Base-by-base conservation (phyloP, 2,329 filamentous ascomycete species). In the Penicillium sclerotigenum region DNA sequence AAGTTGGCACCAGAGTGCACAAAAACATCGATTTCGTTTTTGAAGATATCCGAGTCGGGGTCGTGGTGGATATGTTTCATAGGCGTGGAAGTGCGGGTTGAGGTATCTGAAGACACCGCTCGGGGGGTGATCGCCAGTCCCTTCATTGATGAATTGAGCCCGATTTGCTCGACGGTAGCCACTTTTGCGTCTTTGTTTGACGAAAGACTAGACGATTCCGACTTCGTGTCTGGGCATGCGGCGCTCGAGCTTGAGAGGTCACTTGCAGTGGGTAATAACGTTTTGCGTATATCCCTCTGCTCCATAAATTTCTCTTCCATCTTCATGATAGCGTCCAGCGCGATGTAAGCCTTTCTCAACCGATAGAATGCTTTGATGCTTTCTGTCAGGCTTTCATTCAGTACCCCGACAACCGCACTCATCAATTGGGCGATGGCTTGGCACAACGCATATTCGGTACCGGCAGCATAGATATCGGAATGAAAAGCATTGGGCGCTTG, bases 341-440 rank as follows among this genome's bases (percentile, higher is more conserved):
- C 88, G 37, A 91, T 78, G 67, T 89, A 97, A 0, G 93, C 93
- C 71, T 95, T 96, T 59, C 93, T 83, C 64, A 97, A 75, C 74
- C 94, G 96, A 70, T 96, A 95, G 68, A 97, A 97, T 6, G 91
- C 91, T 74, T 88, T 91, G 72, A 97, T 84, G 16, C 87, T 91
- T 72, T 97, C 94, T 0, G 92, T 93, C 65, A 97, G 76, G 70
- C 90, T 96, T 77, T 97, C 94, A 63, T 95, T 95, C 65, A 97
- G 77, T 16, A 97, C 90, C 0, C 86, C 90, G 0, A 97, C 86
- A 1, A 99, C 87, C 0, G 92, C 92, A 54, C 85, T 83, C 88
- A 97, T 96, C 60, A 97, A 80, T 73, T 96, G 90, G 2, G 90
- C 84, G 76, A 97, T 87, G 5, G 91, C 90, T 57, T 91, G 84